Conservation (phyloP, 345 rosid genomes). For the Pelargonium nanum region DNA sequence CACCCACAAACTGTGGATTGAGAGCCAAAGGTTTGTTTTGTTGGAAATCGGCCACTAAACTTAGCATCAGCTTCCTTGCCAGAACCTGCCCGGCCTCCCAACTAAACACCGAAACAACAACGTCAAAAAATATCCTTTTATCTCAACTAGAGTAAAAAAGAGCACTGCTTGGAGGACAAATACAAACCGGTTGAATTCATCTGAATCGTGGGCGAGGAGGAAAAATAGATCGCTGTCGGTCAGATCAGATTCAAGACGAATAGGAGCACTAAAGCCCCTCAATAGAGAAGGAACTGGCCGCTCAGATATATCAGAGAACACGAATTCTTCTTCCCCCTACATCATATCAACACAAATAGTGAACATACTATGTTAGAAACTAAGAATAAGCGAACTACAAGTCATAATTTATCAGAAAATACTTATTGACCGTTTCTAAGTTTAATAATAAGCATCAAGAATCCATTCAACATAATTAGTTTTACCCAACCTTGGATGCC, state of each 20-base stretch:
- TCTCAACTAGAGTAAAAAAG: background rate
- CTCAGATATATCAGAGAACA: constrained; percentile 66
- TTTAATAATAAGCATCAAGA: too few relatives aligned
- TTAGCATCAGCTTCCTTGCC: constrained; percentile 86
- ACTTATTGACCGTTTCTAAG: background rate
- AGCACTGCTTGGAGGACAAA: constrained; percentile 14
- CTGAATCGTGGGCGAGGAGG: constrained; percentile 92
- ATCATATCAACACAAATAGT: constrained; percentile 13
- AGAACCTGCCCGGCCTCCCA: constrained; percentile 98
- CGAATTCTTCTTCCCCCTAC: constrained; percentile 94
- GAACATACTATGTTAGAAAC: background rate
- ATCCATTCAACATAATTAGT: too few relatives aligned
- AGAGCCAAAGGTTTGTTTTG: constrained; percentile 53
- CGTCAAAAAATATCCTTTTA: constrained; percentile 5
- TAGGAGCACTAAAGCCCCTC: constrained; percentile 88
- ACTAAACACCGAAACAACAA: constrained; percentile 27
- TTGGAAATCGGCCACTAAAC: constrained; percentile 74
- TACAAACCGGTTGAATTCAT: constrained; percentile 88
- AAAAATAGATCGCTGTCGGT: constrained; percentile 67
- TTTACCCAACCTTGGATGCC: too few relatives aligned
- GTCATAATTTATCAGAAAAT: background rate
- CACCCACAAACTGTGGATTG: constrained; percentile 66
- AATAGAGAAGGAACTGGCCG: constrained; percentile 78
- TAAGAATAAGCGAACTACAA: background rate
- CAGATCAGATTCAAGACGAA: constrained; percentile 82